Base-by-base conservation (phyloP, 169 alveolate species). In the Prorocentrum cordatum region DNA sequence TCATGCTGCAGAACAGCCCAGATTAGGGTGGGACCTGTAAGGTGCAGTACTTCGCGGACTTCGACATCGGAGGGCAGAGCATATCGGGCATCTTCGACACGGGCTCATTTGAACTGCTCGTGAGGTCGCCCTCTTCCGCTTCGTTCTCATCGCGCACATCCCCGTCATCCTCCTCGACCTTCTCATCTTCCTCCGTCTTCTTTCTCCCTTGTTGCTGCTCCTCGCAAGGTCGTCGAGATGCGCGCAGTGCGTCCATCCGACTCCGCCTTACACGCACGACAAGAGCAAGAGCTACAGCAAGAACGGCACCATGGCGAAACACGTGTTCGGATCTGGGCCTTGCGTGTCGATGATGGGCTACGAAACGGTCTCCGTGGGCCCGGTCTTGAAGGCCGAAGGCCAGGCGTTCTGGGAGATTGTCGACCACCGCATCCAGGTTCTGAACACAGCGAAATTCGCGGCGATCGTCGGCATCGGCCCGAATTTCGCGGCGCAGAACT, bases 401-500 rank as follows among this genome's bases (percentile, higher is more conserved):
- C 1, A 7, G 75, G 22, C 47, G n/a, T 32, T 35, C 32, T 24
- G 42, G 2, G 45, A 14, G 38, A 79, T 80, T 27, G 75, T 80
- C 50, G 67, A 64, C 50, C 90, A 80, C 45, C 39, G 50, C 42
- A 80, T 80, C 47, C 77, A 77, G 27, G 50, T 80, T 32, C 33
- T 80, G 70, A 70, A 80, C 54, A 80, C 77, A 22, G 90, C 90
- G 45, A 80, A 80, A 79, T 80, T 80, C 35, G 90, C 90, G 1
- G 90, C 90, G 38, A 80, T 80, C 39, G 90, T 80, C n/a, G 90
- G 90, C 58, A 80, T 80, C 22, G 90, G 90, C 6, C 90, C 90
- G 29, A 80, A 80, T 29, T 80, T 80, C 27, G 90, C 72, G 29
- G n/a, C 9, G 26, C 16, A 2, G 18, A 2, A 1, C 22, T 26